Percentiles rank a stretch among this genome's conserved stretches.
Evolutionary conservation across 148 eudicot genomes (phyloP).

Genomic region (Diospyros lotus): DNA sequence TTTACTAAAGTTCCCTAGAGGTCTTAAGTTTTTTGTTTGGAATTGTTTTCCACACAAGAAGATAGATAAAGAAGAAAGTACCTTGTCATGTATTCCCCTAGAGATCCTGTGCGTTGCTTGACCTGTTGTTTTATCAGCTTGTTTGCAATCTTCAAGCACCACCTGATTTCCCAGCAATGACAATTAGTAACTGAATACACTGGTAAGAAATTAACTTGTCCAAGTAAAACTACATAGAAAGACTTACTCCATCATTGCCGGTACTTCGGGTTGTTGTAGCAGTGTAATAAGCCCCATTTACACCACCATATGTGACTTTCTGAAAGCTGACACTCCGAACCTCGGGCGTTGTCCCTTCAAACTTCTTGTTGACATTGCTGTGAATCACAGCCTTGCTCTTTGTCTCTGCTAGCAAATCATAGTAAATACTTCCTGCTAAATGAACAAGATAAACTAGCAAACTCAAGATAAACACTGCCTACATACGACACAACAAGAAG

Average conservation of each 20-base stretch:
- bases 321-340: constrained; percentile 34
- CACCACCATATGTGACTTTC: constrained; percentile 83
- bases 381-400: constrained; percentile 14
- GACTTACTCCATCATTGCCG: constrained; percentile 68
- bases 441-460: not conserved
- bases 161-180: constrained; percentile 29
- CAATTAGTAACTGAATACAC: not conserved
- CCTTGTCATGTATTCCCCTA: constrained; percentile 82
- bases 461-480: not conserved
- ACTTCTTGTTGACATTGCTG: constrained; percentile 23
- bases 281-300: constrained; percentile 70
- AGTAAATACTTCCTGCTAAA: not conserved
- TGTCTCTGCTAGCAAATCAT: constrained; percentile 31
- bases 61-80: constrained; percentile 15
- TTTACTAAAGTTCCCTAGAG: not conserved
- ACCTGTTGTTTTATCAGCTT: constrained; percentile 74
- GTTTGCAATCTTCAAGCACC: constrained; percentile 70
- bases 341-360: constrained; percentile 24
- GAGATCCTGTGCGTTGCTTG: constrained; percentile 80
- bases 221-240: not conserved
- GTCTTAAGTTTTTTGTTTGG: not conserved
- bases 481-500: not conserved
- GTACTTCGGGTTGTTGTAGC: constrained; percentile 52
- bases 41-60: not conserved
- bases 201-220: not conserved